phyloP scores from a whole-genome alignment of 2,329 filamentous ascomycete genomes.

The Torrubiellomyces zombiae region DNA sequence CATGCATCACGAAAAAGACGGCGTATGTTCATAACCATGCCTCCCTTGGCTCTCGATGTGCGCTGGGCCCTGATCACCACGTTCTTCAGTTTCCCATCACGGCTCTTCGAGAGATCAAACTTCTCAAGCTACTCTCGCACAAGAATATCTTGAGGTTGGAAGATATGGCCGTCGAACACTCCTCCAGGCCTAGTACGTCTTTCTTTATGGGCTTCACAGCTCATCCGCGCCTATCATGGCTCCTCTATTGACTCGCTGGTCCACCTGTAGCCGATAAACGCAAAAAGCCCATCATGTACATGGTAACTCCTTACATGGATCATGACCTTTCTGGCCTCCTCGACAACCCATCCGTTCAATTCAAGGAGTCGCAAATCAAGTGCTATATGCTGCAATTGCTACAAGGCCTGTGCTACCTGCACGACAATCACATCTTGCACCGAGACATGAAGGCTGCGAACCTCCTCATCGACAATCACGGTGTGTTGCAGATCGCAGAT shows the following conservation, averaged over 20 bases:
- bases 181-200: constrained; percentile 38
- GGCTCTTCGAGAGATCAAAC: constrained; percentile 89
- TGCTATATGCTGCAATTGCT: constrained; percentile 93
- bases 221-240: too few relatives aligned
- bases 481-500: constrained; percentile 89
- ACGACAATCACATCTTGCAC: constrained; percentile 79
- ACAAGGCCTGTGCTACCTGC: constrained; percentile 76
- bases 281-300: constrained; percentile 82
- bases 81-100: constrained; percentile 77
- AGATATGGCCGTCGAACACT: constrained; percentile 89
- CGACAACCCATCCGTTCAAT: constrained; percentile 80
- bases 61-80: constrained; percentile 2
- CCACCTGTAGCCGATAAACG: constrained; percentile 60
- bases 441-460: constrained; percentile 99
- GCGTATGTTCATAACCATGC: too few relatives aligned
- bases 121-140: constrained; percentile 89
- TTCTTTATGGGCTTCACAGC: not conserved
- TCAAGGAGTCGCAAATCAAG: constrained; percentile 85
- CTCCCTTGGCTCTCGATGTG: too few relatives aligned
- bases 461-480: constrained; percentile 84
- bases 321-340: constrained; percentile 95
- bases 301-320: constrained; percentile 98
- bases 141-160: constrained; percentile 72
- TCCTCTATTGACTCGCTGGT: too few relatives aligned
- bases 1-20: constrained; percentile 98